Percentiles rank a stretch among this genome's conserved stretches.
Evolutionary conservation across 495 filamentous ascomycete species (phyloP).

Genomic region (Ascobolus immersus): DNA sequence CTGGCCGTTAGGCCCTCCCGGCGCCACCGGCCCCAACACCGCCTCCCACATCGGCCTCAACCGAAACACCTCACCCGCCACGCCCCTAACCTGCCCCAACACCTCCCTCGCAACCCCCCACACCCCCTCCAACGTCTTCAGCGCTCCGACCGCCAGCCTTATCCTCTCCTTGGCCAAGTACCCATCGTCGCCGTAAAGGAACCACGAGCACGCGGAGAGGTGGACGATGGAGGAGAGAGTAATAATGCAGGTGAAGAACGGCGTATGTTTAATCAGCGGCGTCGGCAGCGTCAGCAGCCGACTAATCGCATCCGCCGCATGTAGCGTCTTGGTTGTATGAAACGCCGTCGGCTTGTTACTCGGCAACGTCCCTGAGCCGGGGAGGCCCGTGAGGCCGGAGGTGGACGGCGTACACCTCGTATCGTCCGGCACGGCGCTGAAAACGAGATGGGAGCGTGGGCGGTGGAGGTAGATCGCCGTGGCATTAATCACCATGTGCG

Average conservation of each 20-base stretch:
- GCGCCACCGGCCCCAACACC: slow-evolving; percentile 8
- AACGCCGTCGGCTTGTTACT: slow-evolving; percentile 30
- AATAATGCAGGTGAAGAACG: slow-evolving; percentile 69
- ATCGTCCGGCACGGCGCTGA: slow-evolving; percentile 26
- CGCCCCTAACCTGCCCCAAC: slow-evolving; percentile 44
- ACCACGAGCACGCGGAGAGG: slow-evolving; percentile 35
- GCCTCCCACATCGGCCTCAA: slow-evolving; percentile 25
- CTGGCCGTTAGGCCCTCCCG: neutral
- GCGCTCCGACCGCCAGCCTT: slow-evolving; percentile 55
- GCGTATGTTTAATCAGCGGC: slow-evolving; percentile 49
- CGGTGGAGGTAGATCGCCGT: slow-evolving; percentile 51
- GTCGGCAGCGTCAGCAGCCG: slow-evolving; percentile 53
- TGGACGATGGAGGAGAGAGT: slow-evolving; percentile 41
- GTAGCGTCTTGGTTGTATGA: slow-evolving; percentile 58
- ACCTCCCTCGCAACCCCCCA: slow-evolving; percentile 57
- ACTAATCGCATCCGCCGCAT: slow-evolving; percentile 50
- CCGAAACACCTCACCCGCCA: slow-evolving; percentile 39
- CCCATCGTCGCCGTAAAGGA: slow-evolving; percentile 36
- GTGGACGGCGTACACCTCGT: slow-evolving; percentile 31
- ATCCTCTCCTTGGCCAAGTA: slow-evolving; percentile 48
- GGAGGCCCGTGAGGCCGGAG: slow-evolving; percentile 21
- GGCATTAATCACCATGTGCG: slow-evolving; percentile 56
- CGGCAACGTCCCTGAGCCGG: slow-evolving; percentile 16
- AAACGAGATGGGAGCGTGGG: slow-evolving; percentile 35
- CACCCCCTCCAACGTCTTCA: slow-evolving; percentile 43